phyloP scores from a whole-genome alignment of 805 yeast genomes.

The Wickerhamomyces silvicola region DNA sequence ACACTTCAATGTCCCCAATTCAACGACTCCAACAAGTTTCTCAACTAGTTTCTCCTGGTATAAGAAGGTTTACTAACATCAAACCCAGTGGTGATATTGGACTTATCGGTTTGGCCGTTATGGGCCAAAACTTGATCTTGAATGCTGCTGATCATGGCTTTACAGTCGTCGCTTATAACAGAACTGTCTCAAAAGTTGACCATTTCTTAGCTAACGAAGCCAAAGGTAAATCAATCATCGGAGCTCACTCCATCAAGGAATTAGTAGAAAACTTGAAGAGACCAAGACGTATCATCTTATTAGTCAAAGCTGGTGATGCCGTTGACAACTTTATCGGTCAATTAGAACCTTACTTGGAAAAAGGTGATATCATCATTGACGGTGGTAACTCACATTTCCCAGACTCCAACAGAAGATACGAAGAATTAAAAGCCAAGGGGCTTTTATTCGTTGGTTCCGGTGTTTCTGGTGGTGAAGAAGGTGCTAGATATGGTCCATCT shows the following conservation, averaged over 20 bases:
- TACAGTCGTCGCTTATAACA: conserved; percentile 97
- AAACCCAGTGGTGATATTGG: conserved; percentile 83
- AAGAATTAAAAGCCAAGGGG: conserved; percentile 80
- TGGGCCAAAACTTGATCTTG: conserved; percentile 97
- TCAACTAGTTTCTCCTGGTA: no score
- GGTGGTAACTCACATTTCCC: conserved; percentile 99
- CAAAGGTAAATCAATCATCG: conserved; percentile 92
- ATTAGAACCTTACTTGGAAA: conserved; percentile 84
- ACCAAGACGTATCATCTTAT: conserved; percentile 91
- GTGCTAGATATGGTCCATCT: conserved; percentile 99
- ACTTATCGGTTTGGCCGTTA: conserved; percentile 98
- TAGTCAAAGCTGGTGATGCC: conserved; percentile 95
- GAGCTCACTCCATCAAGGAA: conserved; percentile 91
- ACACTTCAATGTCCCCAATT: neutral
- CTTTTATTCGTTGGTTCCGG: conserved; percentile 95
- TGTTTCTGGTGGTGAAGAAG: conserved; percentile 99
- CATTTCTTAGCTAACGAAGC: conserved; percentile 91
- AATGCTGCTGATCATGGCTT: conserved; percentile 98
- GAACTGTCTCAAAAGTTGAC: conserved; percentile 95
- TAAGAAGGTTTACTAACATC: conserved; percentile 11
- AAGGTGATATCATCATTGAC: conserved; percentile 97
- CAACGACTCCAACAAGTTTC: conserved; percentile 10
- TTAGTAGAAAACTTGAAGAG: conserved; percentile 83
- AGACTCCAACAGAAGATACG: conserved; percentile 95
- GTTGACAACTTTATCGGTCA: conserved; percentile 89